phyloP scores from a whole-genome alignment of 2,329 filamentous ascomycete species.

The Hypomyces perniciosus region DNA sequence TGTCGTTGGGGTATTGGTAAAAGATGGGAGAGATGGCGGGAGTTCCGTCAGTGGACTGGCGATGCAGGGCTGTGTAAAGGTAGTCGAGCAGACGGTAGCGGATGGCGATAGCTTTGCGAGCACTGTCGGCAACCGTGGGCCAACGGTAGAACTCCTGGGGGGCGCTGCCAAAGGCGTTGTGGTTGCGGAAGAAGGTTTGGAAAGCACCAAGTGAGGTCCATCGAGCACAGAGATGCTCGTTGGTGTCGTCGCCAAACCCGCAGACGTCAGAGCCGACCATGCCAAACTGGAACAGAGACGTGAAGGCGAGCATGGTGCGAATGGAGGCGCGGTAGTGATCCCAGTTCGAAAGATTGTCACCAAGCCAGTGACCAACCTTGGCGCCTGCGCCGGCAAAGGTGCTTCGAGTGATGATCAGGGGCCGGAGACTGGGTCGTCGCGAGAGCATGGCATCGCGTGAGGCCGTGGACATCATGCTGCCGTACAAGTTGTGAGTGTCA shows the following conservation, averaged over 20 bases:
- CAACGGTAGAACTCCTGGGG: conserved; percentile 66
- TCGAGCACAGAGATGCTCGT: conserved; percentile 58
- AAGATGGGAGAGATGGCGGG: conserved; percentile 66
- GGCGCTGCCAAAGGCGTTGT: conserved; percentile 43
- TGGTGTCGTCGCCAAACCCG: conserved; percentile 62
- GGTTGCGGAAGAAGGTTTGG: conserved; percentile 65
- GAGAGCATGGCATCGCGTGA: conserved; percentile 65
- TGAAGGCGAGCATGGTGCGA: conserved; percentile 69
- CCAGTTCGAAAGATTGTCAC: conserved; percentile 67
- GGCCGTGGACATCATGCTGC: conserved; percentile 68
- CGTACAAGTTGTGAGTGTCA: conserved; percentile 76
- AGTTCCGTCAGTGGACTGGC: conserved; percentile 53
- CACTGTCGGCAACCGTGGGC: conserved; percentile 55
- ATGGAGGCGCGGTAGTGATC: conserved; percentile 71
- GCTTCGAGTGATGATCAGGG: conserved; percentile 77
- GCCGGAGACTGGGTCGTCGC: conserved; percentile 62
- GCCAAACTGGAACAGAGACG: conserved; percentile 60
- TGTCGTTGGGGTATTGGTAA: conserved; percentile 58
- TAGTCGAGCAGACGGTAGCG: conserved; percentile 80
- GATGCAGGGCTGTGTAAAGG: conserved; percentile 65
- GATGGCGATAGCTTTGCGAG: conserved; percentile 61
- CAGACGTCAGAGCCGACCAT: conserved; percentile 71
- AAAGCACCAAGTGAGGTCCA: conserved; percentile 68
- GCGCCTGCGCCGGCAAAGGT: conserved; percentile 74
- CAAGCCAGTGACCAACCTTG: conserved; percentile 77